Evolutionary conservation across 192 early-diverging fungal genomes (phyloP).

Genomic region (Coemansia sp.): DNA sequence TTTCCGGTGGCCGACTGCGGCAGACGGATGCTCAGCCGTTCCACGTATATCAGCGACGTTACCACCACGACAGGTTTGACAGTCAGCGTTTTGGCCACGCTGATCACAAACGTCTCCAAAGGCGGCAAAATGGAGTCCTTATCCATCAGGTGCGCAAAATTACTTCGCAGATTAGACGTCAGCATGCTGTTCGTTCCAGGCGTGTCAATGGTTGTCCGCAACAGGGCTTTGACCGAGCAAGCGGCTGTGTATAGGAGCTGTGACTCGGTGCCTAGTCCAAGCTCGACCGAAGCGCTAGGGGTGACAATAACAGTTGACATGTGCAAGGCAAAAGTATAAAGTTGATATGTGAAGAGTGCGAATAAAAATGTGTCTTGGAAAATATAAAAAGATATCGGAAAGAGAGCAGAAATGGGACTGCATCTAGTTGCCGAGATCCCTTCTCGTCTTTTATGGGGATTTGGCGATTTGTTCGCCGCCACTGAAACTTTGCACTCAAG

Average conservation of each 20-base stretch:
- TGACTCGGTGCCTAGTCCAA: conserved; percentile 8
- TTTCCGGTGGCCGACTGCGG: conserved; percentile 65
- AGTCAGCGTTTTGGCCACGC: conserved; percentile 28
- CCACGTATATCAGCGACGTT: conserved; percentile 71
- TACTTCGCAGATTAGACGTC: conserved; percentile 20
- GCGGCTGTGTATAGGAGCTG: conserved; percentile 39
- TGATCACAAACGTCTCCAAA: conserved; percentile 45
- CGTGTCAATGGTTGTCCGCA: conserved; percentile 19
- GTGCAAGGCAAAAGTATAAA: background rate
- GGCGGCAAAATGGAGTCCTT: conserved; percentile 18
- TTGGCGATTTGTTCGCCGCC: background rate
- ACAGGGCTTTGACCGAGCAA: conserved; percentile 34
- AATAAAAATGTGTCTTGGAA: background rate
- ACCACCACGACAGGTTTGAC: conserved; percentile 51
- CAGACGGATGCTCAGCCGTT: conserved; percentile 63
- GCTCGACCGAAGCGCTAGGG: conserved; percentile 3
- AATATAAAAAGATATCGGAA: too few species aligned
- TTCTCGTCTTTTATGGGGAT: too few species aligned
- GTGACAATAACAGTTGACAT: conserved; percentile 5
- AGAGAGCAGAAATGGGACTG: too few species aligned
- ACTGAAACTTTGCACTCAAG: background rate
- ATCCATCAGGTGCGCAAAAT: conserved; percentile 29
- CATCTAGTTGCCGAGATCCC: too few species aligned
- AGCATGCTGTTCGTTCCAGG: conserved; percentile 5
- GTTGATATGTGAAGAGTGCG: background rate